Evolutionary conservation across 2,329 filamentous ascomycete species (phyloP).

Genomic region (Penicillium sp.): DNA sequence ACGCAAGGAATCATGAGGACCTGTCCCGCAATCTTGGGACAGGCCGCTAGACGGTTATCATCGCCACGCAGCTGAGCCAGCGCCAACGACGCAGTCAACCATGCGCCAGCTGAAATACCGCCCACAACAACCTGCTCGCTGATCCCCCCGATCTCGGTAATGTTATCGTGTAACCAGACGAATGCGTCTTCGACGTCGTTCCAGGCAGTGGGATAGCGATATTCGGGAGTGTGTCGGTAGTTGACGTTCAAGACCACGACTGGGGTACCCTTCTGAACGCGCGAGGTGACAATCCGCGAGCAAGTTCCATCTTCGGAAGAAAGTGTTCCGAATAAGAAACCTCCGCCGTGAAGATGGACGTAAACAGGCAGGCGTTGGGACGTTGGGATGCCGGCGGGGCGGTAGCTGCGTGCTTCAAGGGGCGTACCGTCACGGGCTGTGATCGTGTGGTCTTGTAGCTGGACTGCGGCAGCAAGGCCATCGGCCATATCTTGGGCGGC

Average conservation of each 20-base stretch:
- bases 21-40: conserved; percentile 41
- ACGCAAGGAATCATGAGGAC: conserved; percentile 46
- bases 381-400: conserved; percentile 27
- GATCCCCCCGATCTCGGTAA: conserved; percentile 35
- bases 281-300: conserved; percentile 37
- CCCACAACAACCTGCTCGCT: conserved; percentile 38
- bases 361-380: conserved; percentile 41
- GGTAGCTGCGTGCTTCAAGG: conserved; percentile 43
- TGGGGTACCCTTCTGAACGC: conserved; percentile 16
- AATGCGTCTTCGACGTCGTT: conserved; percentile 48
- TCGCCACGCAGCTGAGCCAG: conserved; percentile 32
- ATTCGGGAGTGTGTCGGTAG: conserved; percentile 52
- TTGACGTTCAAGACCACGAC: conserved; percentile 48
- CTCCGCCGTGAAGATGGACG: conserved; percentile 49
- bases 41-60: conserved; percentile 12
- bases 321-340: conserved; percentile 50
- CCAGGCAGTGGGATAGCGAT: conserved; percentile 46
- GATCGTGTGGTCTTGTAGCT: conserved; percentile 32
- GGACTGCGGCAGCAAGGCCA: conserved; percentile 25
- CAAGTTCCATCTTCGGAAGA: conserved; percentile 48
- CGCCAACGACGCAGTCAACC: conserved; percentile 38
- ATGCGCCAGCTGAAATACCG: conserved; percentile 44
- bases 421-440: conserved; percentile 39
- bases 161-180: conserved; percentile 45
- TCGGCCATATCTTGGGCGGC: conserved; percentile 27